A percentile compares a stretch with the other conserved stretches of the same genome.
These are phyloP conservation scores for Blastobotrys malaysiensis DNA, from an alignment of 1,139 yeast genomes.

Conservation along the genomic window DNA sequence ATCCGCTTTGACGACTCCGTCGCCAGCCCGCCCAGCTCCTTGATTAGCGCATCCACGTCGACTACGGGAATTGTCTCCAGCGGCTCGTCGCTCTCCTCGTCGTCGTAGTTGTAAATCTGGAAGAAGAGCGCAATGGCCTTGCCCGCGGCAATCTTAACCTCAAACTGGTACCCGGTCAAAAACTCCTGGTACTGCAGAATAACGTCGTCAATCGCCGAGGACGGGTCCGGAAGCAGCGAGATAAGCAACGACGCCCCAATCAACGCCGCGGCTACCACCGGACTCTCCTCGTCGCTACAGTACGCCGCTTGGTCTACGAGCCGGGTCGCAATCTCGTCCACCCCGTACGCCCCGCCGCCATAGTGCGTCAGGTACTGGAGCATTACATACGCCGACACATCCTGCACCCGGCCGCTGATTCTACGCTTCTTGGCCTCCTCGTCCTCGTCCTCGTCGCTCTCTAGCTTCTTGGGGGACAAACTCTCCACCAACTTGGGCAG, in stretches of 20 bases:
- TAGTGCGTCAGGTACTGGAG: slow-evolving; percentile 29
- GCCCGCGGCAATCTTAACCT: slow-evolving; percentile 45
- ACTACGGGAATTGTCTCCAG: slow-evolving; percentile 47
- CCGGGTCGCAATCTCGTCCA: slow-evolving; percentile 26
- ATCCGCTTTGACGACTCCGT: slow-evolving; percentile 51
- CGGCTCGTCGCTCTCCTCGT: slow-evolving; percentile 35
- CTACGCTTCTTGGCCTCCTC: not conserved
- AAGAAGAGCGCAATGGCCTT: slow-evolving; percentile 57
- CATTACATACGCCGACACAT: slow-evolving; percentile 26
- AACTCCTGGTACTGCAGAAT: slow-evolving; percentile 28
- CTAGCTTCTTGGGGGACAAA: slow-evolving; percentile 5
- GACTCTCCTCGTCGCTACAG: slow-evolving; percentile 22
- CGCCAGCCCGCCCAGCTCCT: slow-evolving; percentile 43
- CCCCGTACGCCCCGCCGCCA: slow-evolving; percentile 35
- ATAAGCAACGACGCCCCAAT: slow-evolving; percentile 32
- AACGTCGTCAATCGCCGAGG: slow-evolving; percentile 27
- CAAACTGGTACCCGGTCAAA: slow-evolving; percentile 22
- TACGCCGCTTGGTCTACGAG: slow-evolving; percentile 30
- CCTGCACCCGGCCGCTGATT: not conserved
- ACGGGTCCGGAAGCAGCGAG: slow-evolving; percentile 23
- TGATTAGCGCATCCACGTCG: slow-evolving; percentile 49
- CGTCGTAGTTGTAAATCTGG: slow-evolving; percentile 50
- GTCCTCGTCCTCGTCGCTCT: slow-evolving; percentile 11
- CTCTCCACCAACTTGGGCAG: slow-evolving; percentile 21
- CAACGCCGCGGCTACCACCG: slow-evolving; percentile 29